A percentile compares a stretch with the other conserved stretches of the same genome.
phyloP scores from a whole-genome alignment of 441 rosid genomes.

The Gossypium gossypioides region DNA sequence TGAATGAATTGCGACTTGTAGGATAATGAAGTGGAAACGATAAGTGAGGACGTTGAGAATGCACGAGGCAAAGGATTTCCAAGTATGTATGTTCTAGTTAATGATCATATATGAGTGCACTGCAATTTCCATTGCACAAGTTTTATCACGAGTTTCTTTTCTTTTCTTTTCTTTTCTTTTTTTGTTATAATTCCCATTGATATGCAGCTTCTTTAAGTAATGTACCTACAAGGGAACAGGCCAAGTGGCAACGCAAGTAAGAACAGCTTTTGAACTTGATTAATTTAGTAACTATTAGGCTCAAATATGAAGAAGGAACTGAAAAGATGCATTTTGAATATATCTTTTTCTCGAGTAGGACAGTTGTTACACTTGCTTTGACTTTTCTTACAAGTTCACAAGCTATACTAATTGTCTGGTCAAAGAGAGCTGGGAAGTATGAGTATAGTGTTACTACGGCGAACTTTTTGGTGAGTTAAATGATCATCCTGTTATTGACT shows the following conservation, averaged over 20 bases:
- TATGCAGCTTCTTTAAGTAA: constrained; percentile 29
- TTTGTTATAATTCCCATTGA: constrained; percentile 1
- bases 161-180: constrained; percentile 6
- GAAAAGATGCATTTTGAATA: not conserved
- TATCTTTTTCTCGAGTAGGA: constrained; percentile 26
- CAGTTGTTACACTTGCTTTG: constrained; percentile 69
- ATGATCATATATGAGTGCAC: not conserved
- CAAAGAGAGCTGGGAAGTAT: constrained; percentile 93
- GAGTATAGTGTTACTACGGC: constrained; percentile 94
- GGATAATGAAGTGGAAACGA: constrained; percentile 36
- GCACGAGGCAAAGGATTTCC: constrained; percentile 37
- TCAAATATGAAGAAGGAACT: not conserved
- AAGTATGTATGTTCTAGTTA: constrained; percentile 20
- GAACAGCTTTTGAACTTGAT: constrained; percentile 2
- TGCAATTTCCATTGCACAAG: not conserved
- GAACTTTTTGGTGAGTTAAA: constrained; percentile 64
- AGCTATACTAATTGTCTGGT: constrained; percentile 92
- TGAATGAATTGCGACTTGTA: constrained; percentile 8
- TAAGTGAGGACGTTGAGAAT: constrained; percentile 47
- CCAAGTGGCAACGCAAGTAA: constrained; percentile 81
- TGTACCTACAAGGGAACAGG: constrained; percentile 34
- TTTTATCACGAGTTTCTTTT: not conserved
- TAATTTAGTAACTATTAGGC: not conserved
- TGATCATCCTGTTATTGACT: not conserved
- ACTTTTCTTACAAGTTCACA: constrained; percentile 88